Evolutionary conservation across 768 basidiomycete genomes (phyloP).

Genomic region (Coprinopsis sp.): DNA sequence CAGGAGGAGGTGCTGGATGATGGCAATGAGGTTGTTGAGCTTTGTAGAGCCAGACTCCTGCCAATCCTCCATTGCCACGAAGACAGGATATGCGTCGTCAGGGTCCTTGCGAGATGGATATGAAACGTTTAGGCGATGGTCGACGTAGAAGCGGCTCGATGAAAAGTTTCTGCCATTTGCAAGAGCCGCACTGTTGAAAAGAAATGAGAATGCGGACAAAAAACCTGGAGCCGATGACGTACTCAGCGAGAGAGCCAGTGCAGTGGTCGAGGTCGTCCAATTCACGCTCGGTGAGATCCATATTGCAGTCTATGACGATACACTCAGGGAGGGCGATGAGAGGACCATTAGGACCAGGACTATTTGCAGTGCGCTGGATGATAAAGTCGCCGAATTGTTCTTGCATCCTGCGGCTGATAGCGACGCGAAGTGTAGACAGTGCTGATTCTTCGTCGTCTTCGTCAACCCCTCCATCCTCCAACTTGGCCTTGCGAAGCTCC

Average conservation of each 20-base stretch:
- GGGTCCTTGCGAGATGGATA: conserved; percentile 13
- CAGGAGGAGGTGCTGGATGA: conserved; percentile 10
- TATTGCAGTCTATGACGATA: background rate
- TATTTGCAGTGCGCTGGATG: conserved; percentile 17
- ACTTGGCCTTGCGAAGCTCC: conserved; percentile 10
- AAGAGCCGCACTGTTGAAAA: conserved; percentile 7
- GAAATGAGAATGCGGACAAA: background rate
- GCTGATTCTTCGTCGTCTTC: conserved; percentile 6
- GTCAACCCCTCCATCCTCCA: conserved; percentile 4
- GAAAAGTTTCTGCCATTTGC: conserved; percentile 10
- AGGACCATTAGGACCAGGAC: conserved; percentile 9
- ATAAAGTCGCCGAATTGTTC: conserved; percentile 14
- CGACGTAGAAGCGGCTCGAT: conserved; percentile 15
- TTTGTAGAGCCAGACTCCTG: conserved; percentile 15
- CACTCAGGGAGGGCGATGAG: conserved; percentile 17
- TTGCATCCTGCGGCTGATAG: conserved; percentile 13
- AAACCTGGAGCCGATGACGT: background rate
- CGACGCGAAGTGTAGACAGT: conserved; percentile 7
- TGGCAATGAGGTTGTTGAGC: conserved; percentile 12
- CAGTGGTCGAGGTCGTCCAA: conserved; percentile 15
- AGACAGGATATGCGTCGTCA: conserved; percentile 10
- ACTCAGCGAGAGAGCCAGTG: conserved; percentile 14
- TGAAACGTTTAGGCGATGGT: conserved; percentile 12
- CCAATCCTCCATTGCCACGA: conserved; percentile 15
- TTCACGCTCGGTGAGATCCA: conserved; percentile 18